Evolutionary conservation across 2,329 filamentous ascomycete genomes (phyloP), one percentile per base, ranked within the genome.

Genomic region (Neonectria hederae): DNA sequence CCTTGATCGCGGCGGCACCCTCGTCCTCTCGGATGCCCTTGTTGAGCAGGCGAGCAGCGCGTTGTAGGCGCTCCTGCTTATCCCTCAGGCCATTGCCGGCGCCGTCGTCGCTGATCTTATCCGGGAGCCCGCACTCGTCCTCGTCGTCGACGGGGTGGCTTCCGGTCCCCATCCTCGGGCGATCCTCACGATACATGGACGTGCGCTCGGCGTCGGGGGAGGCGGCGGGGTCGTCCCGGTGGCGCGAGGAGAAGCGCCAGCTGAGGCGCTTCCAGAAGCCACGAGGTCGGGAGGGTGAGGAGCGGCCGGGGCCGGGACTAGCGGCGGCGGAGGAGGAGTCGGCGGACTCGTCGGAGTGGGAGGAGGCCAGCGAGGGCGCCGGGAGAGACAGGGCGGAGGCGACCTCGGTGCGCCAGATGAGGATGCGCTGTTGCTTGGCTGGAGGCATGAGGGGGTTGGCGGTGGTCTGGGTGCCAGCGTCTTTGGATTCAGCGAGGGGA

Each of bases 361-460:
- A 73, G 28, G 76, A 76, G 17, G 75, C 69, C 43, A 76, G 66
- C 9, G 74, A 73, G 10, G 74, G 70, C 13, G 77, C 71, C 38
- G 72, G 73, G 40, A 75, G 68, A 3, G 71, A 69, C 49, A 76
- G 74, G 52, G 78, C 75, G 22, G 75, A 72, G 38, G 77, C 77
- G 52, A 87, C 83, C 75, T 87, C 85, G 56, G 76, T 76, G 59
- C 82, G 81, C 85, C 85, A 87, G 63, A 83, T 78, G 63, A 82
- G 75, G 67, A 87, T 84, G 73, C 81, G 80, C 53, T 77, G 72
- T 53, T 79, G 76, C 60, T 79, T 79, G 57, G 77, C 70, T 32
- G 74, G 65, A 54, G 76, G 74, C 68, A 78, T 77, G 67, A 71
- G 70, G 24, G 71, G 60, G 59, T 67, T 74, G 40, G 35, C 22